Evolutionary conservation across 139 green algal genomes (phyloP).

Genomic region (Pseudopediastrum boryanum): DNA sequence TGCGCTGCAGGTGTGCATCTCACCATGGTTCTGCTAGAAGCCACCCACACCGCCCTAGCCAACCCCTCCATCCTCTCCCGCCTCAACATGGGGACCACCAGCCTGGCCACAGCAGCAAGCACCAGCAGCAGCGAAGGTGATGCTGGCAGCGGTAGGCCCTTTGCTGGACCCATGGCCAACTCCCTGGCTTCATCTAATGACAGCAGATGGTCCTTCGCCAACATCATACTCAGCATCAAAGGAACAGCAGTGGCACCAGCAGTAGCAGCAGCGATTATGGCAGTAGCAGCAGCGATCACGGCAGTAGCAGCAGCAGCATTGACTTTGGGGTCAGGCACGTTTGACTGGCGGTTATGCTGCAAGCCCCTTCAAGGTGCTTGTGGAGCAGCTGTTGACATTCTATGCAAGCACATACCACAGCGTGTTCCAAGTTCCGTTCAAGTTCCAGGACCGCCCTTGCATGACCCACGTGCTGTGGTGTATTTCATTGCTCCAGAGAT

Average conservation of each 20-base stretch:
- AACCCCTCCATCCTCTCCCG: constrained; percentile 69
- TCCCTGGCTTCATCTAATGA: too few species aligned
- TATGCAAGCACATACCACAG: constrained; percentile 76
- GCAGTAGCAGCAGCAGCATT: background rate
- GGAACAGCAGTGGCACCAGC: background rate
- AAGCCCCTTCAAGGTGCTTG: constrained; percentile 57
- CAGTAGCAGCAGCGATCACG: background rate
- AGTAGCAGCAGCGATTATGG: background rate
- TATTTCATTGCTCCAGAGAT: constrained; percentile 78
- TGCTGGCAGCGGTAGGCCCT: constrained; percentile 24
- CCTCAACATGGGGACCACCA: constrained; percentile 40
- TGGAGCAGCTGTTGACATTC: constrained; percentile 77
- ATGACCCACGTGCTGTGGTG: constrained; percentile 92
- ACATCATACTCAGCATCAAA: too few species aligned
- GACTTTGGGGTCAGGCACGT: background rate
- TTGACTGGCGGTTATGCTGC: background rate
- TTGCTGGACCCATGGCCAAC: too few species aligned
- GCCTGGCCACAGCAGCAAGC: background rate
- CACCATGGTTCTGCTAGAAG: constrained; percentile 95
- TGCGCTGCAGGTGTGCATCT: constrained; percentile 55
- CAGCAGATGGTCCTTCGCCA: too few species aligned
- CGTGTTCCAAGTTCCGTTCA: too few species aligned
- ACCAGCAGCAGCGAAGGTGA: background rate
- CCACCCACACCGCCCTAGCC: constrained; percentile 91
- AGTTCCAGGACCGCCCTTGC: constrained; percentile 87